A percentile compares a stretch with the other conserved stretches of the same genome.
These are phyloP conservation scores for Xylariaceae sp. DNA, from an alignment of 2,329 filamentous ascomycete genomes.

Conservation along the genomic window DNA sequence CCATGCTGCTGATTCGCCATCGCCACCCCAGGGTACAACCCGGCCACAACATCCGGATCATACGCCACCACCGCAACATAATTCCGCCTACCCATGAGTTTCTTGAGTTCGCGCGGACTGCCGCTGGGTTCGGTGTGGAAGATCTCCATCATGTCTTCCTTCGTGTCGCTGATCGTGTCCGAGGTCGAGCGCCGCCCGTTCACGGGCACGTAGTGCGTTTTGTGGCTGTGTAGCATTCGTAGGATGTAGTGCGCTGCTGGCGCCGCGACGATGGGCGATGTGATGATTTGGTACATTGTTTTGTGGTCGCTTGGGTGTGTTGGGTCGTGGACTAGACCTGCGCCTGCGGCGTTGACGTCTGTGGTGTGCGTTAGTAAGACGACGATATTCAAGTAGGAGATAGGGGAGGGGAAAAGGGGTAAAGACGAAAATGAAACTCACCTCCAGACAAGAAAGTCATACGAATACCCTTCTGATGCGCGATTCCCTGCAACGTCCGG, in stretches of 20 bases:
- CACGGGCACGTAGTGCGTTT: conserved; percentile 80
- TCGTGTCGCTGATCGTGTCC: conserved; percentile 76
- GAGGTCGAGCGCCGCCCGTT: conserved; percentile 71
- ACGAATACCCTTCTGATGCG: conserved; percentile 88
- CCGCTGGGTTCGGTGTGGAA: conserved; percentile 92
- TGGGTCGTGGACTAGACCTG: conserved; percentile 90
- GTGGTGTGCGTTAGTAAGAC: background rate
- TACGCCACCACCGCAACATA: conserved; percentile 93
- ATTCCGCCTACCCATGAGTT: conserved; percentile 88
- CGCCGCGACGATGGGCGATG: conserved; percentile 84
- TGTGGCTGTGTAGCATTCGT: conserved; percentile 93
- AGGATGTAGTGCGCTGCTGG: conserved; percentile 81
- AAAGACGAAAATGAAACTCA: conserved; percentile 35
- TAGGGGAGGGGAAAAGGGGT: background rate
- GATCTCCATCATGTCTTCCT: conserved; percentile 99
- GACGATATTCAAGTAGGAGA: background rate
- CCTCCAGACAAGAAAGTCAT: conserved; percentile 96
- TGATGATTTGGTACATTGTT: conserved; percentile 98
- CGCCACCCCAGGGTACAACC: too few relatives aligned
- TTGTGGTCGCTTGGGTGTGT: conserved; percentile 89
- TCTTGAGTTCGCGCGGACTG: conserved; percentile 74
- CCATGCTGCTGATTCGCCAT: conserved; percentile 35
- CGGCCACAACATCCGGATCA: conserved; percentile 47
- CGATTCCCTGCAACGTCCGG: conserved; percentile 88
- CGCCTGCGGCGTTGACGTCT: conserved; percentile 86